A percentile compares a stretch with the other conserved stretches of the same genome.
Conservation (phyloP, 2,329 filamentous ascomycete genomes). For the Tetracladium maxilliforme region DNA sequence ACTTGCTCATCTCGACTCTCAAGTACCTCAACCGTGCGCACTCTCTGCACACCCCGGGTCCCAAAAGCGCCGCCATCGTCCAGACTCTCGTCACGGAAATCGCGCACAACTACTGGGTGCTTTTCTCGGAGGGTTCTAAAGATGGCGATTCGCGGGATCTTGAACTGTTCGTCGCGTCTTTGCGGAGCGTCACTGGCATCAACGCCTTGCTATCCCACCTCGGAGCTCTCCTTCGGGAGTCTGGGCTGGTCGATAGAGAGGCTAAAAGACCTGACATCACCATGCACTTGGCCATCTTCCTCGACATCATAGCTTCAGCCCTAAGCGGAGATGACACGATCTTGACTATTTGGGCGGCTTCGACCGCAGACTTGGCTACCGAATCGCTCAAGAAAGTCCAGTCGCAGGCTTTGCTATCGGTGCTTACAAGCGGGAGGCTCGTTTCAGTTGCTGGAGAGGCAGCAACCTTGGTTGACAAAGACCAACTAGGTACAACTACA, state of each 20-base stretch:
- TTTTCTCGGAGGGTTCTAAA: slow-evolving; percentile 30
- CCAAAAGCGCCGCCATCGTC: slow-evolving; percentile 59
- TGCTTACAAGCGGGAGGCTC: no score
- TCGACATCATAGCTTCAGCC: no score
- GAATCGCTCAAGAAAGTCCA: no score
- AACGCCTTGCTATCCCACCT: slow-evolving; percentile 64
- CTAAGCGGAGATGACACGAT: no score
- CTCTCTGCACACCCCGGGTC: slow-evolving; percentile 41
- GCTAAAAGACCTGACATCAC: slow-evolving; percentile 23
- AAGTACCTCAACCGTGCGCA: slow-evolving; percentile 27
- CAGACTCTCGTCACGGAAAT: slow-evolving; percentile 61
- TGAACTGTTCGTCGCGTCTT: slow-evolving; percentile 41
- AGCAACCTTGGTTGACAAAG: no score
- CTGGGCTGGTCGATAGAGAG: no score
- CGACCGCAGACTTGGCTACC: no score
- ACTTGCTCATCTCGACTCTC: slow-evolving; percentile 35
- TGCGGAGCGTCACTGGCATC: slow-evolving; percentile 62
- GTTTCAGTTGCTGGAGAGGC: no score
- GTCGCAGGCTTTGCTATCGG: no score
- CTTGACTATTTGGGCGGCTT: no score
- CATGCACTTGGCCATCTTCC: slow-evolving; percentile 25
- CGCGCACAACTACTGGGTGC: slow-evolving; percentile 68
- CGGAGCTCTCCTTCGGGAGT: slow-evolving; percentile 40
- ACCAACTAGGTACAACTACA: no score
- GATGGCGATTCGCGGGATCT: slow-evolving; percentile 16